Percentiles rank a stretch among this genome's conserved stretches.
Conservation (phyloP, 331 rosid genomes). For the Rosa hybrid region DNA sequence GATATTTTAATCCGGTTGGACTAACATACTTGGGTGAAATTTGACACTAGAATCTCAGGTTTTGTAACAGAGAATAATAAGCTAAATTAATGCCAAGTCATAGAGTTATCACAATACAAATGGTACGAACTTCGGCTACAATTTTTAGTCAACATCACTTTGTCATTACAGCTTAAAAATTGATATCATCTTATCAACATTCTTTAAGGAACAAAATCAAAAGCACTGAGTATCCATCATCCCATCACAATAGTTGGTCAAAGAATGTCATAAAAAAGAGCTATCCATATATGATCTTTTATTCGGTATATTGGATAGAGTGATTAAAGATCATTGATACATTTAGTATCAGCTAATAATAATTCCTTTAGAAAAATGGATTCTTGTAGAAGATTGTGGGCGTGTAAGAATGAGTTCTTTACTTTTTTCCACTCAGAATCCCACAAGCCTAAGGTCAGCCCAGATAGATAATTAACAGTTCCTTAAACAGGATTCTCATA, state of each 20-base stretch:
- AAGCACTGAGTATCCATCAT: neutral
- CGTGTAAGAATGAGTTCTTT: neutral
- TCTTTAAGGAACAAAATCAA: neutral
- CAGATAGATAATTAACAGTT: neutral
- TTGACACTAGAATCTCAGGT: constrained; percentile 14
- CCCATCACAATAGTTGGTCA: neutral
- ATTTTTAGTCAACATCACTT: neutral
- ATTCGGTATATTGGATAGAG: neutral
- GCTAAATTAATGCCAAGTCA: neutral
- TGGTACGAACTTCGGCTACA: neutral
- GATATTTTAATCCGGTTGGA: constrained; percentile 17
- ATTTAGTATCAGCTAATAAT: neutral
- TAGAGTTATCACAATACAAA: neutral
- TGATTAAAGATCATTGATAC: neutral
- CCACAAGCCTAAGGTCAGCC: neutral
- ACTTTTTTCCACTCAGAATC: neutral
- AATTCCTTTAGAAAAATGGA: neutral
- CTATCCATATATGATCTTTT: neutral
- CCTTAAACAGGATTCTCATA: neutral
- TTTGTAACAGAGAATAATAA: neutral
- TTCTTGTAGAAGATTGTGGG: neutral
- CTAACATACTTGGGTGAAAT: constrained; percentile 27
- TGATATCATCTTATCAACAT: neutral
- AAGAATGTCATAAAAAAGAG: neutral
- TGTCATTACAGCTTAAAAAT: neutral